Base-by-base conservation (phyloP, 176 grass and related monocot genomes). In the Alopecurus myosuroides region DNA sequence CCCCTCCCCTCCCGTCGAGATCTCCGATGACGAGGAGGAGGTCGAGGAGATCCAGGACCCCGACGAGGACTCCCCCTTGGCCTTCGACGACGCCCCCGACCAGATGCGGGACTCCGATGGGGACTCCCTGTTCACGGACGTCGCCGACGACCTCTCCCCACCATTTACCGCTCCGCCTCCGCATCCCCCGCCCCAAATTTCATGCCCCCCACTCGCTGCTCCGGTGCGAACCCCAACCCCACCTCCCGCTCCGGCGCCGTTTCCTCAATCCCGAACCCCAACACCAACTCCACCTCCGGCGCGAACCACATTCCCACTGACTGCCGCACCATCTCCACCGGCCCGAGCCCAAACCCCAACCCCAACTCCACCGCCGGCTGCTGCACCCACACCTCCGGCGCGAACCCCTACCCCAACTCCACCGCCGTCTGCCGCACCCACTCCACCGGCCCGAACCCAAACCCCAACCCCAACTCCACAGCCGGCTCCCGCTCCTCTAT, bases 11-110 rank as follows among this genome's bases (percentile, higher is more conserved):
- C 81, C 89, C 31, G 8, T 90, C 78, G 68, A 90, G 77, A 92
- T 98, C 83, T 91, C 96, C 36, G 96, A 94, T 35, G 93, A 93
- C 25, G 61, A 46, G 3, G 44, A 48, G n/a, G 70, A 48, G 41
- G 80, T 84, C 36, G 3, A 78, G 1, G 84, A 86, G 34, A 77
- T 86, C 22, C 15, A 73, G 25, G 88, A 90, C 37, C 22, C 67
- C 52, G 87, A 94, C 60, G 92, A 84, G 71, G 87, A 87, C 15
- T 60, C 50, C 28, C 84, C 55, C 25, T 94, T 95, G 63, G 50
- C 55, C 25, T 94, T 95, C 69, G 50, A 72, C 63, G 90, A 92
- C 28, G 89, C 92, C 52, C 61, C 50, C 22, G 73, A 78, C 13
- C 84, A 86, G 34, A 77, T 86, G 7, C 22, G 35, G 25, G 88